phyloP scores from a whole-genome alignment of 164 flowering plant species.

The Sedum album region DNA sequence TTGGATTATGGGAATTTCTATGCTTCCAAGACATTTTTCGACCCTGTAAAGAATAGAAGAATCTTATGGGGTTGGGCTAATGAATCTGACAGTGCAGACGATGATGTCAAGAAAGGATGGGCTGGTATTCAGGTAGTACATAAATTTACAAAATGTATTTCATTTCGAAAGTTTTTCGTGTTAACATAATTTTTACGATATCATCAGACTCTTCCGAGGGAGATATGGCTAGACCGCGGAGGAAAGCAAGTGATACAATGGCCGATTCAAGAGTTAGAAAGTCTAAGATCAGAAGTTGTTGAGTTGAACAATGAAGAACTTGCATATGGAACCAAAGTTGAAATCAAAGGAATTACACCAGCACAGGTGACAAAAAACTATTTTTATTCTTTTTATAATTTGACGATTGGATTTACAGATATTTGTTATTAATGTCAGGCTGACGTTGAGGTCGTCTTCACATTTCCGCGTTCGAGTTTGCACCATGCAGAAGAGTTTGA shows the following conservation, averaged over 20 bases:
- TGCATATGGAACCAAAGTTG: not conserved
- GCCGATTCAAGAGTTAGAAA: not conserved
- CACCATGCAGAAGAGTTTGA: not conserved
- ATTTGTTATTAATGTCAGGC: not conserved
- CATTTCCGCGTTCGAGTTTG: not conserved
- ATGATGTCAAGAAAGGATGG: not conserved
- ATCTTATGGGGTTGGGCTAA: not conserved
- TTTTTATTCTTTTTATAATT: not conserved
- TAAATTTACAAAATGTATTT: no score
- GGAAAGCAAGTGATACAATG: not conserved
- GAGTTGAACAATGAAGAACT: not conserved
- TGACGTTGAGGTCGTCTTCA: not conserved
- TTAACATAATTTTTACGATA: no score
- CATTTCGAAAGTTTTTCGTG: no score
- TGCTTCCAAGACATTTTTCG: not conserved
- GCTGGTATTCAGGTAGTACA: not conserved
- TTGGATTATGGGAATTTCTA: not conserved
- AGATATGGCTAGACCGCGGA: not conserved
- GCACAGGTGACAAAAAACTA: not conserved
- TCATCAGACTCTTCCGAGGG: not conserved
- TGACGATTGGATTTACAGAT: not conserved
- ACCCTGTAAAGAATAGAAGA: not conserved
- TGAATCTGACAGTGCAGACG: not conserved
- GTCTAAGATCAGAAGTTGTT: not conserved
- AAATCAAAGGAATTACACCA: not conserved